Percentiles rank a stretch among this genome's conserved stretches.
These are phyloP conservation scores for Colletotrichum australisinense DNA, from an alignment of 2,329 filamentous ascomycete species.

Conservation along the genomic window DNA sequence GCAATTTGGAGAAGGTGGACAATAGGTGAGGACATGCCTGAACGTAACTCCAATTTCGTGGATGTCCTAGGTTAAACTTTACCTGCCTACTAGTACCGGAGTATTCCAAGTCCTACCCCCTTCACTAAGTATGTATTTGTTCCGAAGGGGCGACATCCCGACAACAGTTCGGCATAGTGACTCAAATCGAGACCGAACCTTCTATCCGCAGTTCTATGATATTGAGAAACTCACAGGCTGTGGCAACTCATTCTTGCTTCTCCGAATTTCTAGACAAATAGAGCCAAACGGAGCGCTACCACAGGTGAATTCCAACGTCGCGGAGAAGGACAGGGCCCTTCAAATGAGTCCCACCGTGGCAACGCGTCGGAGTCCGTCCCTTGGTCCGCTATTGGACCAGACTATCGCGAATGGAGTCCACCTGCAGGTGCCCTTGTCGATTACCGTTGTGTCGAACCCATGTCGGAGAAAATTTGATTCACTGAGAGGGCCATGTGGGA, in stretches of 20 bases:
- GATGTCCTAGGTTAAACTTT: no score
- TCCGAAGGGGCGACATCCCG: background rate
- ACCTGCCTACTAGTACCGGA: no score
- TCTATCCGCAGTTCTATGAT: background rate
- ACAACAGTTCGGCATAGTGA: background rate
- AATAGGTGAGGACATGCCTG: background rate
- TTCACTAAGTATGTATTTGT: background rate
- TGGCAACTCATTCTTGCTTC: background rate
- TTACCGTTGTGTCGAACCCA: background rate
- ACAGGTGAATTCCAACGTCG: background rate
- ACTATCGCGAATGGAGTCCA: background rate
- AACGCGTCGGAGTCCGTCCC: background rate
- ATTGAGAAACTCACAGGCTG: background rate
- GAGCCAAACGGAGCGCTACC: background rate
- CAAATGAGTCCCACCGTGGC: background rate
- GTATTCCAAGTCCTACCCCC: background rate
- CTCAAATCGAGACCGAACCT: background rate
- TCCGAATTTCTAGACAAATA: background rate
- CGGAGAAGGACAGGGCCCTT: background rate
- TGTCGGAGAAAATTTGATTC: constrained; percentile 6
- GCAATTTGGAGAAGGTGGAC: background rate
- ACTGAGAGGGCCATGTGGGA: background rate
- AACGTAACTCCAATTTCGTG: background rate
- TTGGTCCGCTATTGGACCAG: background rate
- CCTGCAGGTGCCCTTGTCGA: background rate